Conservation (phyloP, 208 protist genomes). For the Pavlovales sp. region DNA sequence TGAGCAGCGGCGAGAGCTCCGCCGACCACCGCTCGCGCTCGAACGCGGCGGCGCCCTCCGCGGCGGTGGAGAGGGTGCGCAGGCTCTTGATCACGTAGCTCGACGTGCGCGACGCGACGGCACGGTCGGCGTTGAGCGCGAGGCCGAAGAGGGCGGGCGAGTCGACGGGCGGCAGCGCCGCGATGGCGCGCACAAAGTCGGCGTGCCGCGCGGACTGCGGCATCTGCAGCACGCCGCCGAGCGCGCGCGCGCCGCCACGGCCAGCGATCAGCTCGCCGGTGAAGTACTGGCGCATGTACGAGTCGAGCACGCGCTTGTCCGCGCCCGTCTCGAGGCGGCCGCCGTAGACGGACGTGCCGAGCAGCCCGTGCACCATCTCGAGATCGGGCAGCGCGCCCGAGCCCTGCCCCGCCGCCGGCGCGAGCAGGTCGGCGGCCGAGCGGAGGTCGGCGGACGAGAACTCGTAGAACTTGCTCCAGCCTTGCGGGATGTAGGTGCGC, state of each 20-base stretch:
- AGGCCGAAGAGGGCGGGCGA: constrained; percentile 82
- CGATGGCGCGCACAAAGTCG: constrained; percentile 74
- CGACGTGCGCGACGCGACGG: constrained; percentile 76
- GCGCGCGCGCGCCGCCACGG: neutral
- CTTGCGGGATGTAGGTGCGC: constrained; percentile 91
- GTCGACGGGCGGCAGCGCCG: constrained; percentile 80
- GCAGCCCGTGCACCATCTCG: constrained; percentile 80
- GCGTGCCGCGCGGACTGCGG: constrained; percentile 9
- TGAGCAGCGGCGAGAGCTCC: constrained; percentile 74
- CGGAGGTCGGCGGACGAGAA: constrained; percentile 86
- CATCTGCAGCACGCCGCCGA: neutral
- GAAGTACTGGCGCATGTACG: constrained; percentile 80
- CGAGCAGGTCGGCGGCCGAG: constrained; percentile 79
- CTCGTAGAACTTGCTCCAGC: constrained; percentile 95
- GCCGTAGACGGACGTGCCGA: constrained; percentile 90
- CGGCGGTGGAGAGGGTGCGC: constrained; percentile 72
- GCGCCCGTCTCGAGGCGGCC: constrained; percentile 87
- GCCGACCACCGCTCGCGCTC: constrained; percentile 78
- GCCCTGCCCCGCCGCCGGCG: constrained; percentile 60
- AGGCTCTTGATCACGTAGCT: constrained; percentile 72
- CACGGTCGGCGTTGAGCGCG: constrained; percentile 84
- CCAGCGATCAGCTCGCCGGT: constrained; percentile 61
- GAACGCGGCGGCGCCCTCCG: constrained; percentile 58
- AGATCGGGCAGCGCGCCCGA: constrained; percentile 71
- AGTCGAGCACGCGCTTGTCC: constrained; percentile 80